Evolutionary conservation across 768 basidiomycete genomes (phyloP).

Genomic region (Coprinellus micaceus): DNA sequence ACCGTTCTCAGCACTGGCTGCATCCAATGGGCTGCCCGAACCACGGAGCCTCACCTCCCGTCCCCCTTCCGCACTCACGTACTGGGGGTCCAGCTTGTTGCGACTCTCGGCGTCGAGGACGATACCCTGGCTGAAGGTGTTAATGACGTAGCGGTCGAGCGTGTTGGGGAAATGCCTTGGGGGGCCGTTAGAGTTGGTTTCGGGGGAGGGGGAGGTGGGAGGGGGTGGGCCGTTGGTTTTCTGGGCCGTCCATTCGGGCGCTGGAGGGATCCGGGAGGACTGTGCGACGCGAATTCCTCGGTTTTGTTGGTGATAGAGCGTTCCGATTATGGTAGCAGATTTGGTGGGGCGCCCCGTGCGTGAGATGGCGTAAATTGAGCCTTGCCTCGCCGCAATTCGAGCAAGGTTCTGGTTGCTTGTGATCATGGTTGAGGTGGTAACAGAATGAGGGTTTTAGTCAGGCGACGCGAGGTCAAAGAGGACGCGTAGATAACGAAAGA

Average conservation of each 20-base stretch:
- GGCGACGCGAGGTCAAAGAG: too few species aligned
- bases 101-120: slow-evolving; percentile 15
- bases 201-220: not conserved
- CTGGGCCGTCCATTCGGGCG: not conserved
- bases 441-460: too few species aligned
- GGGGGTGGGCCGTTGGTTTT: not conserved
- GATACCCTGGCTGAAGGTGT: slow-evolving; percentile 17
- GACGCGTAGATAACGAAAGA: too few species aligned
- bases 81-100: slow-evolving; percentile 16
- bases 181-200: not conserved
- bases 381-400: too few species aligned
- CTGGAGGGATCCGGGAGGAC: not conserved
- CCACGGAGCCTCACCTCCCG: slow-evolving; percentile 10
- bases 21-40: slow-evolving; percentile 14
- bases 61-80: slow-evolving; percentile 15
- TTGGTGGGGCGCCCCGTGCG: too few species aligned
- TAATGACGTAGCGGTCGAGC: slow-evolving; percentile 1
- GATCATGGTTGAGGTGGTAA: too few species aligned
- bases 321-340: too few species aligned
- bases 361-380: not conserved
- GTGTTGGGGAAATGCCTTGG: not conserved
- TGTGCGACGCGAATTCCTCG: not conserved
- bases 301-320: not conserved
- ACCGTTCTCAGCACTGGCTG: slow-evolving; percentile 12
- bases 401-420: too few species aligned